Conservation (phyloP, 768 basidiomycete species). For the Tulasnella sp. region DNA sequence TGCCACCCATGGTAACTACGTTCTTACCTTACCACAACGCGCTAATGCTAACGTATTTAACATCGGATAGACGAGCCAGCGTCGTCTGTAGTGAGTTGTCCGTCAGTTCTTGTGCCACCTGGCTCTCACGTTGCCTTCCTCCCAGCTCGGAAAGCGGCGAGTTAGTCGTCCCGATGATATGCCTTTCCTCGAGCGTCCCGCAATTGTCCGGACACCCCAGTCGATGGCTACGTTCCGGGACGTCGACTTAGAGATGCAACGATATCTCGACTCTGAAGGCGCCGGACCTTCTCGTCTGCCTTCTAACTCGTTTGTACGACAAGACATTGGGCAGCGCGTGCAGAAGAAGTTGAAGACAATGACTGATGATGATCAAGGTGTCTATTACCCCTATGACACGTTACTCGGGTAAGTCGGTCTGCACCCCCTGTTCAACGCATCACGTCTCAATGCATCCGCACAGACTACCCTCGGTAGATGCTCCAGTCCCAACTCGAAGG, state of each 20-base stretch:
- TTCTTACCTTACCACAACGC: background rate
- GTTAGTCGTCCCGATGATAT: conserved; percentile 18
- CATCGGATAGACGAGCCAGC: background rate
- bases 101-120: background rate
- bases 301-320: background rate
- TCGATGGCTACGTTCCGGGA: conserved; percentile 60
- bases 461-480: no score
- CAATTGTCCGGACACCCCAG: conserved; percentile 54
- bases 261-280: conserved; percentile 17
- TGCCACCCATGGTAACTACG: background rate
- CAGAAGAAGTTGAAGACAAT: conserved; percentile 17
- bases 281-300: conserved; percentile 18
- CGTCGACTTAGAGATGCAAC: conserved; percentile 43
- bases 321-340: conserved; percentile 13
- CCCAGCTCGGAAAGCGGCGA: conserved; percentile 9
- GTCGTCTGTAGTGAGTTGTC: conserved; percentile 1
- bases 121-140: background rate
- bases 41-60: background rate
- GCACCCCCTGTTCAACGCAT: no score
- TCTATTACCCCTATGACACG: background rate
- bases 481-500: no score
- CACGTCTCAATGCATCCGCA: no score
- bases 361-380: background rate
- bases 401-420: background rate
- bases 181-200: conserved; percentile 52